Evolutionary conservation across 2,329 filamentous ascomycete genomes (phyloP).

Genomic region (Exophiala sideris): DNA sequence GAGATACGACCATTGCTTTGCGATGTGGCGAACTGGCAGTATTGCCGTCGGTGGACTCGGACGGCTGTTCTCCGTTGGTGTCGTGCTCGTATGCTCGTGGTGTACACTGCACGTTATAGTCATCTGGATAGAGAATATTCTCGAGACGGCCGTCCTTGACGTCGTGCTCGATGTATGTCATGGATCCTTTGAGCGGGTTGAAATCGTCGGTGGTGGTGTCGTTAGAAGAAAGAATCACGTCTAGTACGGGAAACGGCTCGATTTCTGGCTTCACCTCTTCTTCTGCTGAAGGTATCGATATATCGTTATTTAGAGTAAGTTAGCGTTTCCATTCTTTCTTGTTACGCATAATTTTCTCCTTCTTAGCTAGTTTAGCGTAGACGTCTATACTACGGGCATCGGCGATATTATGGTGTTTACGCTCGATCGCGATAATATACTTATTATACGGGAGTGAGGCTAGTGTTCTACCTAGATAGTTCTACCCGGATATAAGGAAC

Average conservation of each 20-base stretch:
- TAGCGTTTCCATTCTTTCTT: conserved; percentile 59
- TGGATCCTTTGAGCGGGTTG: conserved; percentile 29
- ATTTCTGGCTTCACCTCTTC: conserved; percentile 4
- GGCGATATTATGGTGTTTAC: conserved; percentile 77
- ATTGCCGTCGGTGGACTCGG: not conserved
- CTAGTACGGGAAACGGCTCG: conserved; percentile 1
- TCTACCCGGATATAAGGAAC: conserved; percentile 53
- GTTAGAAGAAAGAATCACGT: not conserved
- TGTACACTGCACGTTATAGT: too few species aligned
- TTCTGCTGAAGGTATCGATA: conserved; percentile 6
- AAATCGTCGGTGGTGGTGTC: conserved; percentile 2
- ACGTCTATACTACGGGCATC: conserved; percentile 82
- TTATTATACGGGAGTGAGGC: conserved; percentile 82
- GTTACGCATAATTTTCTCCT: conserved; percentile 71
- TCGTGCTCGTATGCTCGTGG: too few species aligned
- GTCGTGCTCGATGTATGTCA: conserved; percentile 45
- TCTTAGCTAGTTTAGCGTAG: conserved; percentile 69
- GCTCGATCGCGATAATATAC: conserved; percentile 87
- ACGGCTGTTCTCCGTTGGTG: not conserved
- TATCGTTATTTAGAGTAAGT: conserved; percentile 6
- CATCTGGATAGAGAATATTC: conserved; percentile 31
- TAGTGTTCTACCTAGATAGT: conserved; percentile 85
- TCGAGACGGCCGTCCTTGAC: conserved; percentile 43
- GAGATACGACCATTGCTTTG: conserved; percentile 70
- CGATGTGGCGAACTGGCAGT: not conserved